Evolutionary conservation across 2,329 filamentous ascomycete genomes (phyloP), one percentile per base, ranked within the genome.

Genomic region (Sclerotinia minor): DNA sequence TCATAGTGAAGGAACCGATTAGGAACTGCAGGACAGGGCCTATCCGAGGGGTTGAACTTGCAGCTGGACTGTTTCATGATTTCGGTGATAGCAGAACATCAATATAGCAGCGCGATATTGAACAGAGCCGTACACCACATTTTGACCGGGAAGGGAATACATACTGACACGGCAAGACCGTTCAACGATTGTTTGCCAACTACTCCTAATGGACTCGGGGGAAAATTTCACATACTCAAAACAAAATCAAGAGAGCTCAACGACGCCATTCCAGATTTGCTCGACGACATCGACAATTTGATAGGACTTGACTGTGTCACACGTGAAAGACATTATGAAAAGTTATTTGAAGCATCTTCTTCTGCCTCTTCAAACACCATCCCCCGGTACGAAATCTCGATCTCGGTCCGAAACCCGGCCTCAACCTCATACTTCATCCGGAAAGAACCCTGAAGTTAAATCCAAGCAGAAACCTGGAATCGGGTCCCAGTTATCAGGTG

Each of bases 321-420:
- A 17, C 55, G 26, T 5, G 38, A 47, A 24, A 49, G 47, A n/a
- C 13, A 35, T 54, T 19, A 67, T 67, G 65, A 61, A 67, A 38
- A 63, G 35, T 21, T 67, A 67, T 19, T 47, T 67, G 11, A 57
- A 67, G 44, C 49, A 60, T 63, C 32, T 67, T 63, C 44, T 67
- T 15, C 45, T 67, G 26, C 57, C 57, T 26, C 65, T 49, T 66
- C 21, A 19, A 15, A n/a, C 47, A 9, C 49, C 47, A 41, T 35
- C 54, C 3, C 13, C 55, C n/a, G 38, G 38, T 44, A 32, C 49
- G 2, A 64, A 64, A n/a, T 13, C 49, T 2, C 35, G 45, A 61
- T 61, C 45, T 19, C 29, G 47, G 44, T 61, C 58, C 15, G 45
- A 47, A 9, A 38, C 58, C 21, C 32, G 45, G 21, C 13, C 44